Evolutionary conservation across 768 basidiomycete genomes (phyloP).

Genomic region (Cystoderma amianthinum): DNA sequence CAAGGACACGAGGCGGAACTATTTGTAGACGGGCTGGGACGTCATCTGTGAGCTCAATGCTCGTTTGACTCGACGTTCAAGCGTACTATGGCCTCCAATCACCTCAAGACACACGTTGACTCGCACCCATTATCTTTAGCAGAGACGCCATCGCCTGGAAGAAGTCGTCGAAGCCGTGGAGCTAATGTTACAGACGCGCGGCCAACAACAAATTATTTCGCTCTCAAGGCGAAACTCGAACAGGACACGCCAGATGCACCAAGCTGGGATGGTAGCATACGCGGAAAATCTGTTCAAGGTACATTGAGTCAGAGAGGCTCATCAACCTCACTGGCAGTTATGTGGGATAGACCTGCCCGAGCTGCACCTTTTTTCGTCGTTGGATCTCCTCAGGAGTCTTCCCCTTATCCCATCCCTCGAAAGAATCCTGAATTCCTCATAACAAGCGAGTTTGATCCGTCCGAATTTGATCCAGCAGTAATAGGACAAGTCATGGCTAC

Average conservation of each 20-base stretch:
- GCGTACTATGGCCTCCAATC: conserved; percentile 26
- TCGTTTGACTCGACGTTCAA: background rate
- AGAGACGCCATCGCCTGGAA: conserved; percentile 28
- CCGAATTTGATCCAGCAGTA: conserved; percentile 21
- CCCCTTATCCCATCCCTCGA: conserved; percentile 8
- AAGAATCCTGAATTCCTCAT: conserved; percentile 21
- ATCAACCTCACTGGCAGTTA: conserved; percentile 28
- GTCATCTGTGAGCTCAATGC: conserved; percentile 1
- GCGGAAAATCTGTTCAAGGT: conserved; percentile 27
- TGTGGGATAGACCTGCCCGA: conserved; percentile 28
- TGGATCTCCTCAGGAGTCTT: conserved; percentile 26
- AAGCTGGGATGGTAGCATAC: conserved; percentile 46
- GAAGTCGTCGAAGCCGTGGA: conserved; percentile 42
- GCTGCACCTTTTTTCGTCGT: conserved; percentile 33
- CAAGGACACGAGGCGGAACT: background rate
- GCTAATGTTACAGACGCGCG: conserved; percentile 9
- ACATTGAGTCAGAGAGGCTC: conserved; percentile 17
- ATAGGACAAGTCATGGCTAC: conserved; percentile 51
- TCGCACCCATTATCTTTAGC: conserved; percentile 69
- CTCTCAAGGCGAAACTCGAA: conserved; percentile 57
- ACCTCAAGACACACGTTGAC: conserved; percentile 51
- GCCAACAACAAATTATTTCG: conserved; percentile 46
- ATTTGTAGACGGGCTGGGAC: background rate
- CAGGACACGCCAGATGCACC: conserved; percentile 23
- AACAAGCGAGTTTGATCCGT: conserved; percentile 25